phyloP scores from a whole-genome alignment of 2,329 filamentous ascomycete species.

The Rasamsonia emersonii region DNA sequence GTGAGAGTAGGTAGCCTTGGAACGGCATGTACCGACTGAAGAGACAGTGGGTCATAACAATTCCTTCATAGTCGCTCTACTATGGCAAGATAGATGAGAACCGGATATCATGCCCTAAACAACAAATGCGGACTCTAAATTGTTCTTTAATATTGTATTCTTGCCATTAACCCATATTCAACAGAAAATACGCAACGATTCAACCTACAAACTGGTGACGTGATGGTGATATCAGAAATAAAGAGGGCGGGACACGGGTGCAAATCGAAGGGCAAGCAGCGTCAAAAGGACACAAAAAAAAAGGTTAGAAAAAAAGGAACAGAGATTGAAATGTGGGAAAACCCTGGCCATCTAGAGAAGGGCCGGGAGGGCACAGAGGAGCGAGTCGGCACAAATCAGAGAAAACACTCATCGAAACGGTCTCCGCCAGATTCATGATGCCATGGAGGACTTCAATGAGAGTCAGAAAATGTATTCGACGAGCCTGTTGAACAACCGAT shows the following conservation, averaged over 20 bases:
- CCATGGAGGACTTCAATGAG: background rate
- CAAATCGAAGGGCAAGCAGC: conserved; percentile 9
- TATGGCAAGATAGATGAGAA: too few relatives aligned
- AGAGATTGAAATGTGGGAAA: too few relatives aligned
- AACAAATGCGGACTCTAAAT: background rate
- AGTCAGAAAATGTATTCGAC: conserved; percentile 4
- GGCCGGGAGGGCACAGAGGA: conserved; percentile 15
- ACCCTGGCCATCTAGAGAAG: conserved; percentile 26
- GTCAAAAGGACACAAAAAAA: conserved; percentile 6
- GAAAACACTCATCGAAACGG: conserved; percentile 2
- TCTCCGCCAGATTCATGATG: conserved; percentile 2
- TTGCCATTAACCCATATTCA: conserved; percentile 30
- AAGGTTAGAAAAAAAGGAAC: conserved; percentile 11
- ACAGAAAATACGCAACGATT: conserved; percentile 23
- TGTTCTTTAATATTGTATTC: conserved; percentile 12
- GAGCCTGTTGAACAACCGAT: conserved; percentile 7
- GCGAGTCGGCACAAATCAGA: conserved; percentile 10
- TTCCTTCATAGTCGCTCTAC: too few relatives aligned
- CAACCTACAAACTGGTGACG: conserved; percentile 20
- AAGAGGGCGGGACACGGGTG: conserved; percentile 12
- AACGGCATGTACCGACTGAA: too few relatives aligned
- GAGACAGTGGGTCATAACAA: too few relatives aligned
- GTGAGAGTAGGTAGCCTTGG: too few relatives aligned
- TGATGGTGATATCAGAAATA: conserved; percentile 12
- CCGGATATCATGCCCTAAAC: background rate